phyloP scores from a whole-genome alignment of 2,329 filamentous ascomycete genomes.

The Fusarium temperatum region DNA sequence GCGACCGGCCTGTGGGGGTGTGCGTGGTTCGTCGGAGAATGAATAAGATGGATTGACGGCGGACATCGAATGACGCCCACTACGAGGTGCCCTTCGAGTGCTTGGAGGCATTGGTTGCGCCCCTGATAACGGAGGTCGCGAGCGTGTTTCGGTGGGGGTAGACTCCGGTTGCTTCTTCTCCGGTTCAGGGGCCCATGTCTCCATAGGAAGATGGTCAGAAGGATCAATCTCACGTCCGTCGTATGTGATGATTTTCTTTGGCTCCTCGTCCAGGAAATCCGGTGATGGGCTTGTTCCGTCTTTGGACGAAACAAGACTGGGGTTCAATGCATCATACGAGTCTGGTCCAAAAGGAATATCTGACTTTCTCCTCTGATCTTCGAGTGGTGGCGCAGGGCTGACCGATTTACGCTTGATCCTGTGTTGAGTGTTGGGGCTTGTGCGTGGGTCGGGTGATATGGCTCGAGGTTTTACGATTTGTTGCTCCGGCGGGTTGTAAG shows the following conservation, averaged over 20 bases:
- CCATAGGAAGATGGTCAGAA: slow-evolving; percentile 80
- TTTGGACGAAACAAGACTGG: slow-evolving; percentile 53
- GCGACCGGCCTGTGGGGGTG: slow-evolving; percentile 53
- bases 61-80: slow-evolving; percentile 60
- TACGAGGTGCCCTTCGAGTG: slow-evolving; percentile 62
- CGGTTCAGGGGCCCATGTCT: slow-evolving; percentile 81
- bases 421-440: slow-evolving; percentile 56
- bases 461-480: slow-evolving; percentile 40
- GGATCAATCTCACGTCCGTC: slow-evolving; percentile 82
- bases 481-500: slow-evolving; percentile 49
- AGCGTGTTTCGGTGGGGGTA: slow-evolving; percentile 43
- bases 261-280: slow-evolving; percentile 58
- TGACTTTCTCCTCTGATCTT: slow-evolving; percentile 62
- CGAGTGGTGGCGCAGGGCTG: slow-evolving; percentile 70
- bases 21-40: slow-evolving; percentile 47
- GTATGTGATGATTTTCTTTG: slow-evolving; percentile 75
- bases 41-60: slow-evolving; percentile 46
- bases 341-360: slow-evolving; percentile 78
- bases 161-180: slow-evolving; percentile 57
- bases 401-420: slow-evolving; percentile 77
- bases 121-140: slow-evolving; percentile 60
- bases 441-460: slow-evolving; percentile 50
- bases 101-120: slow-evolving; percentile 62
- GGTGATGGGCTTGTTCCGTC: slow-evolving; percentile 49
- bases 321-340: slow-evolving; percentile 78